Evolutionary conservation across 2,329 filamentous ascomycete genomes (phyloP).

Genomic region (Arthrobotrys musiformis): DNA sequence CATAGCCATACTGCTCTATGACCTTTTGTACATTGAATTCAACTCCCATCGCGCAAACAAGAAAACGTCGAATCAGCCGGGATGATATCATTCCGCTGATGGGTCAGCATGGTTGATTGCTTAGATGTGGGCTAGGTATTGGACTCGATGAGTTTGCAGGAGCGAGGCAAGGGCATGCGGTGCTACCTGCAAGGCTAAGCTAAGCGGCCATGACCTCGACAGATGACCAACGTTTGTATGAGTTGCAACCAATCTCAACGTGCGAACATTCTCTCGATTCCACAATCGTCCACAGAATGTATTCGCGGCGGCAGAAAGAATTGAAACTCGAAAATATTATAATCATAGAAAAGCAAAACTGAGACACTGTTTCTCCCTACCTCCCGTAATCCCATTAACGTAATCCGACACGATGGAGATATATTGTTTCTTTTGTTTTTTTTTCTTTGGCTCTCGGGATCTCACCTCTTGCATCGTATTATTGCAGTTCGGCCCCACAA

Average conservation of each 20-base stretch:
- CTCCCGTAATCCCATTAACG: not conserved
- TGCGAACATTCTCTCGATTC: no score
- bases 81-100: conserved; percentile 1
- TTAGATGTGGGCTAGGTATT: no score
- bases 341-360: conserved; percentile 11
- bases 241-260: not conserved
- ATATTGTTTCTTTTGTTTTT: not conserved
- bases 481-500: conserved; percentile 31
- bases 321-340: conserved; percentile 1
- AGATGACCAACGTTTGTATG: not conserved
- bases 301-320: not conserved
- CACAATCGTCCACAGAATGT: not conserved
- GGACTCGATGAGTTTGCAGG: conserved; percentile 2
- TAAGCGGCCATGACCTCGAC: conserved; percentile 5
- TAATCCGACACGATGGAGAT: not conserved
- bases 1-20: no score
- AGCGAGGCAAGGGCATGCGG: not conserved
- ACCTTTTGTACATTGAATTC: no score
- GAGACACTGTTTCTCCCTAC: conserved; percentile 24
- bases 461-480: conserved; percentile 29
- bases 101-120: not conserved
- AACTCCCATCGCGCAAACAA: not conserved
- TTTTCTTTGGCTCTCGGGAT: conserved; percentile 35
- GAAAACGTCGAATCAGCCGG: not conserved
- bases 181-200: not conserved